These are phyloP conservation scores for Fonsecaea pedrosoi DNA, from an alignment of 2,329 filamentous ascomycete genomes.

Conservation along the genomic window DNA sequence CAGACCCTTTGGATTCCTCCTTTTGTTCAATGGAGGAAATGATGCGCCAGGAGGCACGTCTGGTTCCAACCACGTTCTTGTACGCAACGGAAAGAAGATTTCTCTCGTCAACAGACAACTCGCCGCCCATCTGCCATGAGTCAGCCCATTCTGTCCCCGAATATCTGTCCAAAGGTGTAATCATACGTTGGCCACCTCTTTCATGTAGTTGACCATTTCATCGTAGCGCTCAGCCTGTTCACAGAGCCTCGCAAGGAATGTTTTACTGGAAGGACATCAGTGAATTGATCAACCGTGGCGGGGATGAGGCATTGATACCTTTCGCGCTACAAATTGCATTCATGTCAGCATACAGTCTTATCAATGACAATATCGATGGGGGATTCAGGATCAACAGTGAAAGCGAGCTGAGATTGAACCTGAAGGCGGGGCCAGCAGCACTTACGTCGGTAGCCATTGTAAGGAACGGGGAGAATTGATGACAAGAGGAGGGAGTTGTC, in stretches of 20 bases:
- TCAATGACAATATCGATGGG: slow-evolving; percentile 45
- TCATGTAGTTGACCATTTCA: slow-evolving; percentile 99
- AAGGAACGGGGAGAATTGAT: slow-evolving; percentile 38
- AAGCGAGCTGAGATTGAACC: slow-evolving; percentile 29
- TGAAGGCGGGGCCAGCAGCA: slow-evolving; percentile 38
- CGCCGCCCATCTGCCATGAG: slow-evolving; percentile 64
- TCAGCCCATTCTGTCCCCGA: slow-evolving; percentile 31
- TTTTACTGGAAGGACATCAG: slow-evolving; percentile 76
- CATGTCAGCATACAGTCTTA: slow-evolving; percentile 49
- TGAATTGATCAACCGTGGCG: slow-evolving; percentile 37
- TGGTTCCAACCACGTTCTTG: slow-evolving; percentile 99
- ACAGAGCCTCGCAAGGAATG: slow-evolving; percentile 98
- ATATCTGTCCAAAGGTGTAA: slow-evolving; percentile 30
- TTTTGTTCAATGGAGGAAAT: slow-evolving; percentile 99
- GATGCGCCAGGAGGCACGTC: slow-evolving; percentile 98
- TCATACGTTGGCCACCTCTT: slow-evolving; percentile 94
- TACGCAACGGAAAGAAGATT: slow-evolving; percentile 98
- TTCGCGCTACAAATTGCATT: slow-evolving; percentile 65
- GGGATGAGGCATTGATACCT: slow-evolving; percentile 59
- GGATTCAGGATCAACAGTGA: slow-evolving; percentile 45
- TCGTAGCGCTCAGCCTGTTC: slow-evolving; percentile 99
- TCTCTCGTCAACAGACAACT: slow-evolving; percentile 72
- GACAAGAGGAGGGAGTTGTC: slow-evolving; percentile 27
- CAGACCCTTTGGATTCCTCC: slow-evolving; percentile 98
- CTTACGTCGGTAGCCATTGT: slow-evolving; percentile 70